Conservation (phyloP, 768 basidiomycete species). For the Russula sp. region DNA sequence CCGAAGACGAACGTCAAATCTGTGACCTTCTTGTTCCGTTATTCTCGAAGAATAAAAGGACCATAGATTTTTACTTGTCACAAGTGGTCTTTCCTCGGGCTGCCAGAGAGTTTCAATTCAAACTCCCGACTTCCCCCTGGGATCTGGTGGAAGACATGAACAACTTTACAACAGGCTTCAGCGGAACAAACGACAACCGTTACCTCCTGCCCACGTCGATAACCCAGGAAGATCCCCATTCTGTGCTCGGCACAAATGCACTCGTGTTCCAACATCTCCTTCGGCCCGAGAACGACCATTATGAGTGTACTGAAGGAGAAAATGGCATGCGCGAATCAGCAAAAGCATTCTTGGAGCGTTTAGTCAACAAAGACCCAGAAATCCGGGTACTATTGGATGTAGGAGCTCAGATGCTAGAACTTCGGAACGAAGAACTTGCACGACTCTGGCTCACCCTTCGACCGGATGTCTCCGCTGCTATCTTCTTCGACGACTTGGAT, state of each 20-base stretch:
- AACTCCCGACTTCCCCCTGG: constrained; percentile 46
- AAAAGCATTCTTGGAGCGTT: constrained; percentile 26
- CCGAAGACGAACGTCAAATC: constrained; percentile 33
- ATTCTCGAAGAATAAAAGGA: constrained; percentile 32
- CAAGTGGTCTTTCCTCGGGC: constrained; percentile 43
- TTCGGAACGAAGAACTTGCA: constrained; percentile 37
- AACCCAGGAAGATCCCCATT: constrained; percentile 31
- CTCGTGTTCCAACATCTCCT: constrained; percentile 35
- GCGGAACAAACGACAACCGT: constrained; percentile 47
- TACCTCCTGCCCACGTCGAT: constrained; percentile 32
- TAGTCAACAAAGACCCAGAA: constrained; percentile 31
- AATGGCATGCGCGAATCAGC: constrained; percentile 17
- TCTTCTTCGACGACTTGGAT: constrained; percentile 34
- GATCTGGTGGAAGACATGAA: constrained; percentile 39
- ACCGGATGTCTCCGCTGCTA: constrained; percentile 31
- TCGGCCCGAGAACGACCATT: constrained; percentile 34
- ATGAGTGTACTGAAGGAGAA: constrained; percentile 22
- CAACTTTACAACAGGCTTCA: constrained; percentile 42
- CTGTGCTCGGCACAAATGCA: constrained; percentile 42
- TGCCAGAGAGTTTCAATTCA: constrained; percentile 41
- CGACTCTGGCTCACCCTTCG: constrained; percentile 33
- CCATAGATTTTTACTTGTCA: constrained; percentile 43
- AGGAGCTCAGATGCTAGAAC: constrained; percentile 49
- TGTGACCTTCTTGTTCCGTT: constrained; percentile 26
- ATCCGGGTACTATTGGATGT: constrained; percentile 47